Base-by-base conservation (phyloP, 2,329 filamentous ascomycete species). In the Beauveria brongniartii region DNA sequence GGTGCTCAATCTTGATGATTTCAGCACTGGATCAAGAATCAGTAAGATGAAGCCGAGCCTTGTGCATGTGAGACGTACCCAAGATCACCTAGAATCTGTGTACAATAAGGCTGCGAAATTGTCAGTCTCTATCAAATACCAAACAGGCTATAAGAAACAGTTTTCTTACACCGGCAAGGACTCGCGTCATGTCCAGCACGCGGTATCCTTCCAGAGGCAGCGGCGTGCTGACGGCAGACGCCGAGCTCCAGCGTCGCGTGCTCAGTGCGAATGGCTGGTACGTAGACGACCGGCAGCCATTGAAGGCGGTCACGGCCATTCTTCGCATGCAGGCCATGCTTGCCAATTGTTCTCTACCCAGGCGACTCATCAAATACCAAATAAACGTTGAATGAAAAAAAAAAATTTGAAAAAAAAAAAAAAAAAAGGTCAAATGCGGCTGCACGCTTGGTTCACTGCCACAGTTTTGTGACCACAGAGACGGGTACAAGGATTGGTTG, bases 1-100 rank as follows among this genome's bases (percentile, higher is more conserved):
- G 94, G 74, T 99, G 94, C 75, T 99, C 94, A 64, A 99, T 84
- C 75, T 99, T 99, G 76, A 99, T 96, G 37, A 99, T 87, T 73
- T 99, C 93, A 66, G 94, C 94, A 65, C 92, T 95, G 59, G 22
- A 16, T 34, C 34, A 48, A 22, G 8, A 41, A 28, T 60, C 20
- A 61, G 55, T 14, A 44, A 43, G n/a, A 26, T 16, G 41, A 20
- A 7, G 28, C 22, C 16, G 16, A 14, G 16, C 12, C 20, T 20
- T 26, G 37, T 14, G 6, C 7, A 37, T 20, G 63, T 55, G 43
- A 22, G 44, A 65, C 85, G 73, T 85, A 96, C 93, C 94, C 94
- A 67, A 99, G 82, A 75, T 99, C 94, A 61, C 93, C 94, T 10
- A 99, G 77, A 59, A 99, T 97, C 73, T 99, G 94, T 43, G 94